These are phyloP conservation scores for Corrigiola litoralis DNA, from an alignment of 179 eudicot species.

Conservation along the genomic window DNA sequence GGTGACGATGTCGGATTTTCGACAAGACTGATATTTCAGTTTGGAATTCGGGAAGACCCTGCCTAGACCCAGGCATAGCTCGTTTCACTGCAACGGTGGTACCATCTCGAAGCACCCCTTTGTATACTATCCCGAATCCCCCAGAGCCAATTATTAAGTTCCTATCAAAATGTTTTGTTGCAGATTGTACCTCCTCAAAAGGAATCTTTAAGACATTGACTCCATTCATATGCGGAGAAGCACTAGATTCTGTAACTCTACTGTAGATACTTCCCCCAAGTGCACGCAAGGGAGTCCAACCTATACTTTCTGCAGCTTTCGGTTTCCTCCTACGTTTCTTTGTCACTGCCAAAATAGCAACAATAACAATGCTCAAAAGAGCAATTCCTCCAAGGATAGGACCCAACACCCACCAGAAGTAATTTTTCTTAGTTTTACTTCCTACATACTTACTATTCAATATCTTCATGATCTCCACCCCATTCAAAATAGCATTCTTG, in stretches of 20 bases:
- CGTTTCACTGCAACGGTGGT: conserved; percentile 71
- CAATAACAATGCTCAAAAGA: conserved; percentile 27
- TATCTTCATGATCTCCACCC: conserved; percentile 79
- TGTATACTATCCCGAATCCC: conserved; percentile 85
- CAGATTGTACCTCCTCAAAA: conserved; percentile 56
- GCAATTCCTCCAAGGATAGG: conserved; percentile 43
- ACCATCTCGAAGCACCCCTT: conserved; percentile 57
- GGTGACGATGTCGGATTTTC: conserved; percentile 74
- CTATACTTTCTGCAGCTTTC: conserved; percentile 46
- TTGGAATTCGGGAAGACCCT: conserved; percentile 84
- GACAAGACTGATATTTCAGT: conserved; percentile 66
- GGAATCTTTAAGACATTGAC: conserved; percentile 48
- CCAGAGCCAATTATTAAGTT: conserved; percentile 64
- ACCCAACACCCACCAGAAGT: conserved; percentile 36
- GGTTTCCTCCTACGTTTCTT: conserved; percentile 43
- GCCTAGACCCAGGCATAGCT: conserved; percentile 74
- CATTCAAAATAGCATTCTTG: conserved; percentile 74
- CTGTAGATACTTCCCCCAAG: conserved; percentile 45
- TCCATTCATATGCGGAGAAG: conserved; percentile 47
- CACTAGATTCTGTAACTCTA: conserved; percentile 41
- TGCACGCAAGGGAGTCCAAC: conserved; percentile 65
- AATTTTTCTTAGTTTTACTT: conserved; percentile 22
- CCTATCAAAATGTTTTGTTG: conserved; percentile 63
- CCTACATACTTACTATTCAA: conserved; percentile 24
- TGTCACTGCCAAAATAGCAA: conserved; percentile 26